Evolutionary conservation across 2,329 filamentous ascomycete species (phyloP).

Genomic region (Plectosphaerella sp.): DNA sequence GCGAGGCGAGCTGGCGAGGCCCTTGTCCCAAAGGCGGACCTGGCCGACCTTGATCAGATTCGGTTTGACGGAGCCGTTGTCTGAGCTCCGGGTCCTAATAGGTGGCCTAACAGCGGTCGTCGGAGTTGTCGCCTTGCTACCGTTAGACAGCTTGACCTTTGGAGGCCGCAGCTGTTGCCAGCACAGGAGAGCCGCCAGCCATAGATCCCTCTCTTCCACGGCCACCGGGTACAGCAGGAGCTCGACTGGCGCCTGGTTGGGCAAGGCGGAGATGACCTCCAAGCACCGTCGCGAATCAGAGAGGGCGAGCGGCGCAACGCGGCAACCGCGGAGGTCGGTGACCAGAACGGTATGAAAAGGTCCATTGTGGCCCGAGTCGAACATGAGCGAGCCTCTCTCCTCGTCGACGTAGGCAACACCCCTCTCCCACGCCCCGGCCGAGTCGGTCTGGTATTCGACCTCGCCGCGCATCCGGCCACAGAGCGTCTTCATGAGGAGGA

Average conservation of each 20-base stretch:
- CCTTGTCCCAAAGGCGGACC: conserved; percentile 87
- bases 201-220: conserved; percentile 66
- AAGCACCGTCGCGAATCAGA: conserved; percentile 44
- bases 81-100: conserved; percentile 11
- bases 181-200: conserved; percentile 75
- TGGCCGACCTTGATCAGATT: conserved; percentile 96
- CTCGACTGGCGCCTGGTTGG: conserved; percentile 49
- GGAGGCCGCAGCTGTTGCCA: conserved; percentile 73
- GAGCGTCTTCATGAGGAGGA: conserved; percentile 71
- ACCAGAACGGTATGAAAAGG: conserved; percentile 64
- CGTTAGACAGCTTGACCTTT: conserved; percentile 48
- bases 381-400: conserved; percentile 69
- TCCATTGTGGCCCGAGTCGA: conserved; percentile 64
- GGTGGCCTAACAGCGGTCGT: conserved; percentile 28
- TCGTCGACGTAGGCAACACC: conserved; percentile 78
- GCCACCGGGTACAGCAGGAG: conserved; percentile 62
- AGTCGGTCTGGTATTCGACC: conserved; percentile 65
- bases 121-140: conserved; percentile 26
- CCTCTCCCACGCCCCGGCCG: conserved; percentile 58
- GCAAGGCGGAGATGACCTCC: conserved; percentile 35
- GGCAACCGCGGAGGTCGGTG: conserved; percentile 70
- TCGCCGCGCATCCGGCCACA: conserved; percentile 78
- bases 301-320: conserved; percentile 53
- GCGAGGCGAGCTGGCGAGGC: conserved; percentile 48
- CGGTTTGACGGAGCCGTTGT: conserved; percentile 14